phyloP scores from a whole-genome alignment of 768 basidiomycete species.

The Serendipita sp. region DNA sequence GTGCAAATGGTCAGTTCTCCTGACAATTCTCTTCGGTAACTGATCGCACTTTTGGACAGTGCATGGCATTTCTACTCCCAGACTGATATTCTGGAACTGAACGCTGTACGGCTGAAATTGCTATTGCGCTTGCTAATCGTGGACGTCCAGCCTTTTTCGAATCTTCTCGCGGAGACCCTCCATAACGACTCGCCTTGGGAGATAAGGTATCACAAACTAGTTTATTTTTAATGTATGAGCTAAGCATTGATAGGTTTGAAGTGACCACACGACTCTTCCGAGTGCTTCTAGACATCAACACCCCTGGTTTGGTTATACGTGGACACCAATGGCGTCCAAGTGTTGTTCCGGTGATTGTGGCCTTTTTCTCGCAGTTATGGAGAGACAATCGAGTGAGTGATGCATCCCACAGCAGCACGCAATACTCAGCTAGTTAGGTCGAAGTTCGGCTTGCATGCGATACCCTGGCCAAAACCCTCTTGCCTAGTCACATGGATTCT shows the following conservation, averaged over 20 bases:
- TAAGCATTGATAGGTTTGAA: conserved; percentile 25
- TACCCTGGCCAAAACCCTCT: conserved; percentile 40
- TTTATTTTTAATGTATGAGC: not conserved
- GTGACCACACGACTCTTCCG: conserved; percentile 42
- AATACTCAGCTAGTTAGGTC: conserved; percentile 29
- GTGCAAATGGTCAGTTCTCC: conserved; percentile 36
- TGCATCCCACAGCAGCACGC: not conserved
- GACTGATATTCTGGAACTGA: conserved; percentile 39
- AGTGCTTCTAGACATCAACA: conserved; percentile 48
- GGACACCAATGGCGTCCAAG: conserved; percentile 53
- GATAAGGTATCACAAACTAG: conserved; percentile 26
- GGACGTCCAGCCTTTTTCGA: conserved; percentile 44
- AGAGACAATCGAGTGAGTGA: conserved; percentile 36
- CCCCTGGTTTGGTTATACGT: conserved; percentile 41
- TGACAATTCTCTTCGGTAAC: not conserved
- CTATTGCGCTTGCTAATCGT: conserved; percentile 44
- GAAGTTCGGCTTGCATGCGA: conserved; percentile 45
- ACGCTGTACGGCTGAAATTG: conserved; percentile 35
- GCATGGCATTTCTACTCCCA: conserved; percentile 47
- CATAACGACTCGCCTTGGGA: conserved; percentile 28
- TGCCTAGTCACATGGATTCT: conserved; percentile 46
- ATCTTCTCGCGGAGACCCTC: conserved; percentile 28
- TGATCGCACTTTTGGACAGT: conserved; percentile 21
- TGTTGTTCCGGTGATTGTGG: conserved; percentile 38
- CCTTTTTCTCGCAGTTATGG: conserved; percentile 50